phyloP scores from a whole-genome alignment of 129 eudicot genomes.

The carrot (Daucus carota) region DH1_v3.0 NC_030388.2:25727001-25727500 shows the following conservation, averaged over 20 bases:
- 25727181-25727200: conserved; percentile 85
- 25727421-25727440: neutral
- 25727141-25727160: conserved; percentile 92
- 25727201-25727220: conserved; percentile 92
- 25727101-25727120: conserved; percentile 92
- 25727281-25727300: neutral
- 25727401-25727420: neutral
- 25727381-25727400: too few species aligned
- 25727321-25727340: neutral
- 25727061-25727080: conserved; percentile 60
- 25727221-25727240: conserved; percentile 99
- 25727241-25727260: conserved; percentile 5
- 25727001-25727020: conserved; percentile 55
- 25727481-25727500: too few species aligned
- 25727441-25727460: neutral
- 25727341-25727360: neutral
- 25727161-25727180: conserved; percentile 88
- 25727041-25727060: conserved; percentile 77
- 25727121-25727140: conserved; percentile 85
- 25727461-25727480: neutral
- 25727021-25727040: conserved; percentile 95
- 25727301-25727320: neutral
- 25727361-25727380: neutral
- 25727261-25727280: neutral
- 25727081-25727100: conserved; percentile 66